Conservation (phyloP, 1,284 basidiomycete species). For the Ganoderma sinense region DNA sequence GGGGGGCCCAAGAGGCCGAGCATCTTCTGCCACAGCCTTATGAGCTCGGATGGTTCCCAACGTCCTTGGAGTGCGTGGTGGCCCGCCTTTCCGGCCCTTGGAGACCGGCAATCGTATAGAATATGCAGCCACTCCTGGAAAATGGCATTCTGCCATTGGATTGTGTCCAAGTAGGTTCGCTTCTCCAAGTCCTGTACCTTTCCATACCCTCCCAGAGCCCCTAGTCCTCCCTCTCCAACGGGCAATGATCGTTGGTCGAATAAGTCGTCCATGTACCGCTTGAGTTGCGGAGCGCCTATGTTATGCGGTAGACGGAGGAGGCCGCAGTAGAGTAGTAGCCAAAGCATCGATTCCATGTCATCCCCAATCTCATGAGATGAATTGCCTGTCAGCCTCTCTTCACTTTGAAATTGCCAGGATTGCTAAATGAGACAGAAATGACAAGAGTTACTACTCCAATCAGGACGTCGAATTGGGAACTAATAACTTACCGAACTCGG, state of each 20-base stretch:
- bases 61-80: neutral
- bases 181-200: neutral
- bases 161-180: neutral
- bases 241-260: neutral
- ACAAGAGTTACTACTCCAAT: neutral
- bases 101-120: neutral
- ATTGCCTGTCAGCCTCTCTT: neutral
- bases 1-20: neutral
- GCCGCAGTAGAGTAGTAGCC: neutral
- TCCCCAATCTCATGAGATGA: neutral
- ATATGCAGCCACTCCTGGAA: neutral
- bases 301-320: neutral
- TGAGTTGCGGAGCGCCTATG: neutral
- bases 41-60: neutral
- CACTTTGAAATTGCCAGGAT: neutral
- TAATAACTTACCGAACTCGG: neutral
- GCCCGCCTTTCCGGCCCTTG: neutral
- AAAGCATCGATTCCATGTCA: neutral
- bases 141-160: neutral
- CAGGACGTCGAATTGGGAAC: neutral
- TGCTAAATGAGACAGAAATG: neutral
- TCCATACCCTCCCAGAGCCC: neutral
- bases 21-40: neutral
- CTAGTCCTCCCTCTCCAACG: neutral
- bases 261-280: neutral